Percentiles rank a stretch among this genome's conserved stretches.
These are phyloP conservation scores for Nevesoporus exiguus DNA, from an alignment of 768 basidiomycete genomes.

Conservation along the genomic window DNA sequence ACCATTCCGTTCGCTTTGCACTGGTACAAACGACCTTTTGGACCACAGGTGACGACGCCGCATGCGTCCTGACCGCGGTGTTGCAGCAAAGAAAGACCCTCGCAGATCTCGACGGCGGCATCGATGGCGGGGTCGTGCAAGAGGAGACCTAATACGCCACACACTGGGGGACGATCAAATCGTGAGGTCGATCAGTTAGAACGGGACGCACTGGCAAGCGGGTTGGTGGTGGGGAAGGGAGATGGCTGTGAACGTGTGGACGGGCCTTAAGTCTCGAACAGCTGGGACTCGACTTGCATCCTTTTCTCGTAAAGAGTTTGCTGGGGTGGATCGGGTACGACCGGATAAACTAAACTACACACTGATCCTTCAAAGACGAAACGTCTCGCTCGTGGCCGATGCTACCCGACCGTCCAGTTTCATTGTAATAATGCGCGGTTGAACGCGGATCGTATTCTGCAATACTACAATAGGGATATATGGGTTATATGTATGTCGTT, in stretches of 20 bases:
- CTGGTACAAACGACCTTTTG: conserved; percentile 93
- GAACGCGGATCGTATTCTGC: conserved; percentile 62
- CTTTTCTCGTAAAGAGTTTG: conserved; percentile 9
- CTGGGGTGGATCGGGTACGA: conserved; percentile 1
- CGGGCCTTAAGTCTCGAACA: conserved; percentile 1
- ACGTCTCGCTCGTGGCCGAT: neutral
- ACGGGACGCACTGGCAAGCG: conserved; percentile 28
- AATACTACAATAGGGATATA: conserved; percentile 39
- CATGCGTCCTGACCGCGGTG: conserved; percentile 98
- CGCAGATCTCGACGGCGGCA: conserved; percentile 85
- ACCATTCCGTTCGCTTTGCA: conserved; percentile 99
- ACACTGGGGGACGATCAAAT: conserved; percentile 50
- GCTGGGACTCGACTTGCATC: neutral
- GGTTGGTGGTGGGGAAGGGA: conserved; percentile 1
- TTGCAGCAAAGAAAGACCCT: conserved; percentile 93
- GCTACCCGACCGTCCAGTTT: neutral
- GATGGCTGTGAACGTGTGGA: conserved; percentile 7
- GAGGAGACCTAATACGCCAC: conserved; percentile 88
- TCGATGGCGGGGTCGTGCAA: conserved; percentile 72
- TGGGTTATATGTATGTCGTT: conserved; percentile 22
- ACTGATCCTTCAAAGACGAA: neutral
- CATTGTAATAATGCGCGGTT: conserved; percentile 54
- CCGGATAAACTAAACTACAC: neutral
- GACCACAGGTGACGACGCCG: conserved; percentile 94
- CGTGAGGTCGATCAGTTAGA: neutral